Percentiles rank a stretch among this genome's conserved stretches.
These are phyloP conservation scores for Daldinia grandis DNA, from an alignment of 495 filamentous ascomycete species.

Conservation along the genomic window DNA sequence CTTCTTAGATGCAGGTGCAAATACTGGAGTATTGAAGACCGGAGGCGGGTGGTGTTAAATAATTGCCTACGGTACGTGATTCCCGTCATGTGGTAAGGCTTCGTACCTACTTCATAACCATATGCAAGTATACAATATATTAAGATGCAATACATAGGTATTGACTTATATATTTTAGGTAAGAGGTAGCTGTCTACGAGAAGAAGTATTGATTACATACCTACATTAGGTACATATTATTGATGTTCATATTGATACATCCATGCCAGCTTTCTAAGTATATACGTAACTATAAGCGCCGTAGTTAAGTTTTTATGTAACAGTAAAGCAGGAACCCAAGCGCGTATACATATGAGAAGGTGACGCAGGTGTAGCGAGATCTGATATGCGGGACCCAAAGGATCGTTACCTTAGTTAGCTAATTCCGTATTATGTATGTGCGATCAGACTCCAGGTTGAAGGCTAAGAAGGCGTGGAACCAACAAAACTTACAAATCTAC, in stretches of 20 bases:
- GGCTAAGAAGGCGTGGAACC: neutral
- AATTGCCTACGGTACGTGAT: neutral
- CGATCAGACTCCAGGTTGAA: neutral
- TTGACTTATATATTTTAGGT: neutral
- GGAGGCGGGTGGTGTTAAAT: neutral
- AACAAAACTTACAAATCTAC: neutral
- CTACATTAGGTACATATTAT: neutral
- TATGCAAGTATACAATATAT: too few species aligned
- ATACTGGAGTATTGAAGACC: neutral
- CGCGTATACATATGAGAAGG: neutral
- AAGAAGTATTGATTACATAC: conserved; percentile 1
- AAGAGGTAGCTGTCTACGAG: neutral
- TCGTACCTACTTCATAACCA: neutral
- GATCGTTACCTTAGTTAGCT: neutral
- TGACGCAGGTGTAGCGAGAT: conserved; percentile 19
- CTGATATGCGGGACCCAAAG: conserved; percentile 11
- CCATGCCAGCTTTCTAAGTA: neutral
- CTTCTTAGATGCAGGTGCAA: neutral
- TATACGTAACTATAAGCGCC: neutral
- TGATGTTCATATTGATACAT: neutral
- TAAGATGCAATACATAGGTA: neutral
- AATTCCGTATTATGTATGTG: neutral
- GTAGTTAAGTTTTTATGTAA: neutral
- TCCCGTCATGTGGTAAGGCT: neutral
- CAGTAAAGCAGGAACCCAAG: neutral